Base-by-base conservation (phyloP, 2,329 filamentous ascomycete species). In the Neofusicoccum umdonicola region DNA sequence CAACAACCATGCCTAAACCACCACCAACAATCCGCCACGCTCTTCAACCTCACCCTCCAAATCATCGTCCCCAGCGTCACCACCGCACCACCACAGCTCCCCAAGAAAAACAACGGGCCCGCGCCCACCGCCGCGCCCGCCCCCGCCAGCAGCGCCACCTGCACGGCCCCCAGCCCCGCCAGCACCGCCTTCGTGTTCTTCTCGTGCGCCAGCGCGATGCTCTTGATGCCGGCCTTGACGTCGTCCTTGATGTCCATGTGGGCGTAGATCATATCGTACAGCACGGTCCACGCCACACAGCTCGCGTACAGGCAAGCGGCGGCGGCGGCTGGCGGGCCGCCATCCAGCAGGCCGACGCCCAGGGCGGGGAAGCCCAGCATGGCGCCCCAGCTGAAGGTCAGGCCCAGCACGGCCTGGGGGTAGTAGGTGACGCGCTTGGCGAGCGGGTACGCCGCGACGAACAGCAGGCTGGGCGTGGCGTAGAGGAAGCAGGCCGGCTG, bases 191-290 rank as follows among this genome's bases (percentile, higher is more conserved):
- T 96, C 1, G 91, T 93, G 67, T 93, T 84, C 4, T 85, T 83
- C 67, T 91, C 89, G 70, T 96, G 91, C 74, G 90, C 89, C 44
- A 96, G 81, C 1, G 90, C 92, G 70, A 96, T 95, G 72, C 89
- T 92, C 81, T 94, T 96, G 79, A 96, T 95, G 8, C 92, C 93
- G 0, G 89, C 92, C 76, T 92, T 93, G 67, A 83, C 87, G 73
- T 96, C 92, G 70, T 96, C 92, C 72, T 89, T 89, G 75, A 94
- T 90, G 71, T 96, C 92, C 88, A 95, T 94, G 74, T 96, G 92
- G 13, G 92, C 92, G 76, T 96, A 96, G 37, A 96, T 92, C 87
- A 95, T 96, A 75, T 96, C 92, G 76, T 96, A 96, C 44, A 96
- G 79, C 31, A 96, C 84, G 0, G 92, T 96, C 93, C 93, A 96